phyloP scores from a whole-genome alignment of 1,139 yeast species.

The Scheffersomyces quercinus region DNA sequence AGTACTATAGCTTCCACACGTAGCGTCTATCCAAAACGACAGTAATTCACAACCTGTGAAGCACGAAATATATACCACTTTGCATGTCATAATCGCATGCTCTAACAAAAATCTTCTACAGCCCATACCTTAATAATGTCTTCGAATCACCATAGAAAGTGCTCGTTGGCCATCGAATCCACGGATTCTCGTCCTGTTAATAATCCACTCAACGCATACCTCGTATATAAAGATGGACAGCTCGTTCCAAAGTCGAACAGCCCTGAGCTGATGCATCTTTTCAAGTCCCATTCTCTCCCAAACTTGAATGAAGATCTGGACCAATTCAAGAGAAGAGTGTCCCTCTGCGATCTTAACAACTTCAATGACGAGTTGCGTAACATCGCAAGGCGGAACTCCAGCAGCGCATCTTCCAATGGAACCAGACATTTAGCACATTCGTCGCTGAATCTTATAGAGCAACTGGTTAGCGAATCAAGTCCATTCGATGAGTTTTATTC shows the following conservation, averaged over 20 bases:
- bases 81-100: too few relatives aligned
- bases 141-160: conserved; percentile 8
- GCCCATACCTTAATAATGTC: not conserved
- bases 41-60: too few relatives aligned
- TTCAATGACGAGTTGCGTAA: conserved; percentile 11
- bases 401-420: conserved; percentile 1
- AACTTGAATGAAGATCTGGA: conserved; percentile 9
- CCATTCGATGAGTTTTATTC: not conserved
- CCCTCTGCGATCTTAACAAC: conserved; percentile 27
- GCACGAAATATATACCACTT: too few relatives aligned
- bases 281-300: conserved; percentile 8
- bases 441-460: not conserved
- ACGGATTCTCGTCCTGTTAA: conserved; percentile 12
- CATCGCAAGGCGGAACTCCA: conserved; percentile 2
- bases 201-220: conserved; percentile 29
- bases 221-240: conserved; percentile 13
- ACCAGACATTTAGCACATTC: not conserved
- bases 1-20: too few relatives aligned
- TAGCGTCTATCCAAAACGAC: too few relatives aligned
- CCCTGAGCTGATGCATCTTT: not conserved
- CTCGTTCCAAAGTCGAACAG: conserved; percentile 1
- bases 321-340: conserved; percentile 10
- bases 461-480: not conserved
- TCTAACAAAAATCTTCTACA: not conserved
- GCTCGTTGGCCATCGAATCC: conserved; percentile 25